These are phyloP conservation scores for Zymoseptoria pseudotritici DNA, from an alignment of 2,329 filamentous ascomycete genomes.

Conservation along the genomic window DNA sequence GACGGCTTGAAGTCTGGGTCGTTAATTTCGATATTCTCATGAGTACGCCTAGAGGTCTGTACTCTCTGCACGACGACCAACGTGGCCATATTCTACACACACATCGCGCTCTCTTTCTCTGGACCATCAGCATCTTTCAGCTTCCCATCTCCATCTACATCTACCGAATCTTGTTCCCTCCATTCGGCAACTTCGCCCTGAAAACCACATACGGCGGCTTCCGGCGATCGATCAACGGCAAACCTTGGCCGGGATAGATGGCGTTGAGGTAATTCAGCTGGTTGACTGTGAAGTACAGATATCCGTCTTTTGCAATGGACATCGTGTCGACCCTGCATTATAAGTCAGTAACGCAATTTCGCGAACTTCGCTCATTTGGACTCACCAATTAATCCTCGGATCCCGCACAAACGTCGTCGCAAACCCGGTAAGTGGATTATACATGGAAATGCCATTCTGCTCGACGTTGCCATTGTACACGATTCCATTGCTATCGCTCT, in stretches of 20 bases:
- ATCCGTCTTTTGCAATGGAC: constrained; percentile 31
- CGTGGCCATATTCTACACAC: too few relatives aligned
- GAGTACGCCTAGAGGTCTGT: not conserved
- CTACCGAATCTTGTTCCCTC: constrained; percentile 9
- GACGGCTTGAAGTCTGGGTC: not conserved
- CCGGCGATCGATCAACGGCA: constrained; percentile 12
- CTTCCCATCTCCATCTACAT: not conserved
- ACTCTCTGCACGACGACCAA: too few relatives aligned
- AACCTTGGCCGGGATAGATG: constrained; percentile 13
- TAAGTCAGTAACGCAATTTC: too few relatives aligned
- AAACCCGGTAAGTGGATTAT: constrained; percentile 36
- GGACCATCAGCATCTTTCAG: too few relatives aligned
- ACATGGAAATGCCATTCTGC: constrained; percentile 40
- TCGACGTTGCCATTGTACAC: constrained; percentile 44
- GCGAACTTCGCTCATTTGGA: too few relatives aligned
- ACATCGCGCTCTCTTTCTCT: too few relatives aligned
- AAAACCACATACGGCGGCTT: constrained; percentile 15
- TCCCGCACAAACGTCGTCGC: constrained; percentile 38
- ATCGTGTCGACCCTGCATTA: constrained; percentile 32
- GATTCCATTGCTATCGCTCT: constrained; percentile 41
- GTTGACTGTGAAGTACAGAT: constrained; percentile 40
- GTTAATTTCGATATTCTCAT: not conserved
- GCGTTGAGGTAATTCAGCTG: constrained; percentile 15
- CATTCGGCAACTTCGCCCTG: constrained; percentile 12
- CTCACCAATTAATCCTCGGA: constrained; percentile 40